Evolutionary conservation across 1,284 basidiomycete species (phyloP).

Genomic region (Testicularia cyperi): DNA sequence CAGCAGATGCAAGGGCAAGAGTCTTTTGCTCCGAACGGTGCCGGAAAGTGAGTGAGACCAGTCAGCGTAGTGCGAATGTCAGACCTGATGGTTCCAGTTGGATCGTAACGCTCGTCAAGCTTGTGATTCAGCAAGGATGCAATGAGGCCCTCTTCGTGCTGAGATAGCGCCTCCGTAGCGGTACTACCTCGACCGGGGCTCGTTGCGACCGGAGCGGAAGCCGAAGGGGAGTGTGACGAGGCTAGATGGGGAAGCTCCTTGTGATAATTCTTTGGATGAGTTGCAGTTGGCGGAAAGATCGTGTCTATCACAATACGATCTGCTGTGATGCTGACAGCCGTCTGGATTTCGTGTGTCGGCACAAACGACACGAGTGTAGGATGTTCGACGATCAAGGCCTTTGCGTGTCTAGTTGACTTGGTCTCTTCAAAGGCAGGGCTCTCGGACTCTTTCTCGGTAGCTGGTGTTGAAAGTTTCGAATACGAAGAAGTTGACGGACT

Average conservation of each 20-base stretch:
- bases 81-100: conserved; percentile 9
- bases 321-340: conserved; percentile 28
- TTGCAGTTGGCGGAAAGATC: conserved; percentile 35
- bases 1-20: conserved; percentile 31
- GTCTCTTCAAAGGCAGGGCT: too few species aligned
- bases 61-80: conserved; percentile 19
- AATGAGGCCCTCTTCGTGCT: conserved; percentile 10
- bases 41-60: conserved; percentile 14
- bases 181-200: not conserved
- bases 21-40: conserved; percentile 3
- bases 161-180: not conserved
- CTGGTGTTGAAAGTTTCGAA: too few species aligned
- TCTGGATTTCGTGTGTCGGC: conserved; percentile 39
- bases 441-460: conserved; percentile 4
- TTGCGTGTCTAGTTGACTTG: conserved; percentile 1
- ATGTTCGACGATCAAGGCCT: conserved; percentile 14
- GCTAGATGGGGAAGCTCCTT: too few species aligned
- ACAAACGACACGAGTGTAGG: conserved; percentile 40
- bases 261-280: too few species aligned
- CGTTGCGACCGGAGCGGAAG: too few species aligned
- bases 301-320: conserved; percentile 46
- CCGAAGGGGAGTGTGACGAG: too few species aligned
- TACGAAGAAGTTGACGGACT: too few species aligned
- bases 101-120: conserved; percentile 17
- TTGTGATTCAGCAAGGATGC: not conserved